Evolutionary conservation across 495 filamentous ascomycete genomes (phyloP), one percentile per base, ranked within the genome.

Genomic region (Neurospora terricola): DNA sequence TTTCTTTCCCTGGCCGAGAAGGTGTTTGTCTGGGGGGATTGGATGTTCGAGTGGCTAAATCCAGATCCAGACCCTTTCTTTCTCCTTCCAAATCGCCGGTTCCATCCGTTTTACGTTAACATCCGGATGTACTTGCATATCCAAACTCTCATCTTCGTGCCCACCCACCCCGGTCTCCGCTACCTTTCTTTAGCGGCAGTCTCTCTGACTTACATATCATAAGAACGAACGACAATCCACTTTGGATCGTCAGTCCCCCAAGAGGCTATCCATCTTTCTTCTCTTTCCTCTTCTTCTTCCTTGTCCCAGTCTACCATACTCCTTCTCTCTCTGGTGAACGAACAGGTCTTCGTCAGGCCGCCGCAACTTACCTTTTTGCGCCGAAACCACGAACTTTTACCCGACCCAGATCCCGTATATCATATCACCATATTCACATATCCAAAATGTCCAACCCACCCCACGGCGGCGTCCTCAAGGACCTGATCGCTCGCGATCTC

Each of bases 381-480:
- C 34, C 38, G 37, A 42, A 69, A 12, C 37, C 43, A 71, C 70
- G 18, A 70, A n/a, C 18, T 21, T 21, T 39, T 37, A 14, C 21
- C 16, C 54, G 43, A n/a, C 36, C 7, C 30, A 30, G 8, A 37
- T 34, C 42, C 36, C n/a, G 37, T 38, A 48, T 36, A 70, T 37
- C 36, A 68, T 38, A 45, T 45, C 59, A 45, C 18, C 42, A 45
- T 45, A 45, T 45, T 45, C 18, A 21, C 69, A 30, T 21, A 66
- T 30, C 59, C 69, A 83, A 62, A 30, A 89, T 89, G 87, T 86
- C 87, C 43, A 89, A 97, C 86, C 80, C 91, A 82, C 96, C 96
- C 71, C 96, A 99, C 84, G 96, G 96, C 84, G 96, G 96, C 81
- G 87, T 95, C 84, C 91, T 99, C 76, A 98, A 98, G 89, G 96